Percentiles rank a stretch among this genome's conserved stretches.
phyloP scores from a whole-genome alignment of 306 rosid species.

The Chamaecrista fasciculata region DNA sequence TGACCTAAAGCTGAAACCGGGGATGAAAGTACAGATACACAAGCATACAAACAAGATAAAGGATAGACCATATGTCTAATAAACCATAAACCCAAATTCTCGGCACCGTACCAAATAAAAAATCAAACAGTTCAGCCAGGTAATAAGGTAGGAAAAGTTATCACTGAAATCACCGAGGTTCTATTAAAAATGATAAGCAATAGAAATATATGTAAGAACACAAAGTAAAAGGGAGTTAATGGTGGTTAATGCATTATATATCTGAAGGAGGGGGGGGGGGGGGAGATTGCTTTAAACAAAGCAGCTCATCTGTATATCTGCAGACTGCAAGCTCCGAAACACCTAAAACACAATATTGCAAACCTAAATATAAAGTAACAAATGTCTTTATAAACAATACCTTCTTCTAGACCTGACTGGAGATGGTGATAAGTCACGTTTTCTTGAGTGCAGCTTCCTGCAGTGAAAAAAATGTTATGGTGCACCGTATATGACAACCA shows the following conservation, averaged over 20 bases:
- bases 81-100: conserved; percentile 15
- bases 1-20: conserved; percentile 15
- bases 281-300: conserved; percentile 18
- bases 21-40: conserved; percentile 5
- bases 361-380: conserved; percentile 30
- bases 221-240: background rate
- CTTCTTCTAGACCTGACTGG: conserved; percentile 87
- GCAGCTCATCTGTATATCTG: conserved; percentile 18
- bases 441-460: conserved; percentile 84
- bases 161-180: conserved; percentile 6
- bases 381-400: conserved; percentile 49
- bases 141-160: conserved; percentile 12
- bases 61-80: background rate
- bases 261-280: conserved; percentile 24
- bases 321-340: conserved; percentile 25
- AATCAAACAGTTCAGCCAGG: conserved; percentile 5
- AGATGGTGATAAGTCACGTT: conserved; percentile 72
- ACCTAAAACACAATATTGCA: conserved; percentile 26
- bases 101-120: background rate
- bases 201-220: background rate
- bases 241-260: background rate
- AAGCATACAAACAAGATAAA: background rate
- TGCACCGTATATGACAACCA: conserved; percentile 21
- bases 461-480: conserved; percentile 37
- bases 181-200: background rate